phyloP scores from a whole-genome alignment of 495 filamentous ascomycete species.

The Xylaria curta region DNA sequence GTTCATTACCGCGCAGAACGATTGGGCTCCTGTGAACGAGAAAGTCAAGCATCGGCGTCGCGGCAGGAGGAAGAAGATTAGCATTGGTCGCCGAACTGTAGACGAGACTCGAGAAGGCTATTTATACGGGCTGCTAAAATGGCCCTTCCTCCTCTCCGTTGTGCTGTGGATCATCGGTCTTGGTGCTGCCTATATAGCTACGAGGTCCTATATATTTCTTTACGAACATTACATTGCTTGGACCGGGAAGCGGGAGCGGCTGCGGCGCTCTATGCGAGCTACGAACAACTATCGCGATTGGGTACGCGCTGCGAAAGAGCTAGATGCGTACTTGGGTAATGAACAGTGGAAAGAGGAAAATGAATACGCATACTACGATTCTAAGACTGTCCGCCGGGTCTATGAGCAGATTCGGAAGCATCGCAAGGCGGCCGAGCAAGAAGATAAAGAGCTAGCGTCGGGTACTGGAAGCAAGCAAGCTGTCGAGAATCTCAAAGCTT shows the following conservation, averaged over 20 bases:
- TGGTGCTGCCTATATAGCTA: conserved; percentile 73
- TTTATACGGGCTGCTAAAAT: conserved; percentile 85
- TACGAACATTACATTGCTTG: conserved; percentile 83
- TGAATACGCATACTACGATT: conserved; percentile 95
- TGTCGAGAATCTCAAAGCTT: conserved; percentile 72
- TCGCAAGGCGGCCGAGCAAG: conserved; percentile 63
- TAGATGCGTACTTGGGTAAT: conserved; percentile 85
- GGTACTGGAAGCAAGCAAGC: conserved; percentile 50
- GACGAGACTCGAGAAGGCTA: conserved; percentile 96
- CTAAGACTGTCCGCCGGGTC: conserved; percentile 77
- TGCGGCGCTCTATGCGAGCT: conserved; percentile 72
- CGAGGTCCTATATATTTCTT: conserved; percentile 84
- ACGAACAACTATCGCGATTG: conserved; percentile 81
- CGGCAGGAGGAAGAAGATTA: conserved; percentile 38
- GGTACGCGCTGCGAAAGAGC: conserved; percentile 73
- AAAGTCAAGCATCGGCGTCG: conserved; percentile 56
- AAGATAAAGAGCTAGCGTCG: conserved; percentile 42
- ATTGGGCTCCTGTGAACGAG: conserved; percentile 82
- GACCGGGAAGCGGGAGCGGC: conserved; percentile 71
- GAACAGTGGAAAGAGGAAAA: conserved; percentile 85
- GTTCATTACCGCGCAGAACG: conserved; percentile 78
- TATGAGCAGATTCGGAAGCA: conserved; percentile 71
- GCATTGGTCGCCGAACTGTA: conserved; percentile 61
- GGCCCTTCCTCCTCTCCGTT: conserved; percentile 84
- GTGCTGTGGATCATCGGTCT: conserved; percentile 77